Percentiles rank a stretch among this genome's conserved stretches.
Conservation (phyloP, 306 rosid genomes). For the Lathyrus aphaca region DNA sequence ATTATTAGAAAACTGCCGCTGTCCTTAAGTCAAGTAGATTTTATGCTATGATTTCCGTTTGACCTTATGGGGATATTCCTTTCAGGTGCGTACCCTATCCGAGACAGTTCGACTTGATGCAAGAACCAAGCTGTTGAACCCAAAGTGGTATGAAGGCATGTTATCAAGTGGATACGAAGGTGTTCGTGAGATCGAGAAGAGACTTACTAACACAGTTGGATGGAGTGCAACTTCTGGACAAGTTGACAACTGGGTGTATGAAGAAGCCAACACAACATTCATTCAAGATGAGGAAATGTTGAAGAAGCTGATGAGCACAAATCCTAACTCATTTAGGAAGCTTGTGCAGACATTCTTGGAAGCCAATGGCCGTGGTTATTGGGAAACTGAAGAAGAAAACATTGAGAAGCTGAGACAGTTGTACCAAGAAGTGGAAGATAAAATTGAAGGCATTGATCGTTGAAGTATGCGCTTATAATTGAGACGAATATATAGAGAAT, state of each 20-base stretch:
- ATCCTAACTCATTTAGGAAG: constrained; percentile 96
- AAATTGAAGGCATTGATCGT: constrained; percentile 91
- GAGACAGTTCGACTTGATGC: constrained; percentile 99
- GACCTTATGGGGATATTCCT: constrained; percentile 27
- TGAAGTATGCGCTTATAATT: constrained; percentile 40
- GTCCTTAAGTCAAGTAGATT: no score
- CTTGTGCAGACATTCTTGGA: constrained; percentile 92
- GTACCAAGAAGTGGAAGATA: constrained; percentile 93
- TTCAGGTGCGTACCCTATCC: constrained; percentile 89
- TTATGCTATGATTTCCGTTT: constrained; percentile 1
- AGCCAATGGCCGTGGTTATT: constrained; percentile 96
- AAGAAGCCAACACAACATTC: constrained; percentile 97
- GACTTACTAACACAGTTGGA: constrained; percentile 94
- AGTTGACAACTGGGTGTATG: constrained; percentile 99
- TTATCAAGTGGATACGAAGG: constrained; percentile 92
- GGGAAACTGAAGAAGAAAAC: constrained; percentile 90
- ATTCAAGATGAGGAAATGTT: constrained; percentile 90
- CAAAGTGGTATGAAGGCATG: constrained; percentile 99
- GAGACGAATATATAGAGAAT: constrained; percentile 36
- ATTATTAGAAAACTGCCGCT: no score
- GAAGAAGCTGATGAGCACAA: constrained; percentile 82
- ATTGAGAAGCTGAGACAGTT: constrained; percentile 82
- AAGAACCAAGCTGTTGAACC: constrained; percentile 89
- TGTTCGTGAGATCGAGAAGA: constrained; percentile 92
- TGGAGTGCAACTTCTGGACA: constrained; percentile 99